Evolutionary conservation across 352 stramenopile genomes (phyloP).

Genomic region (Thraustochytrium striatum): DNA sequence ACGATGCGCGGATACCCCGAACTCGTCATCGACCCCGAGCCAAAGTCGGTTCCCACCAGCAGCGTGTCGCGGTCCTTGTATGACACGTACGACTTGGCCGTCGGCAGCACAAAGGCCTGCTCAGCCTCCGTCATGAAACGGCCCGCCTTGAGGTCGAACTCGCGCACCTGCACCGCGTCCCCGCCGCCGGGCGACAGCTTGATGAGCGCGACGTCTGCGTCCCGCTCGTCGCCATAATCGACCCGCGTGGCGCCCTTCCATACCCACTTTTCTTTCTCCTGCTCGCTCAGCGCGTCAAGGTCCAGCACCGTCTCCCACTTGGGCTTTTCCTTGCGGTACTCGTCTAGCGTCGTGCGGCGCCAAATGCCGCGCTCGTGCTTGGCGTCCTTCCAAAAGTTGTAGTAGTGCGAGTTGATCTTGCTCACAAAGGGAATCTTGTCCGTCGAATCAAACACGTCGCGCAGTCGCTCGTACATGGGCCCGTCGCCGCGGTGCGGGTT

Average conservation of each 20-base stretch:
- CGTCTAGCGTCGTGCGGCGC: conserved; percentile 54
- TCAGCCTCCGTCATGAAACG: conserved; percentile 46
- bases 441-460: conserved; percentile 56
- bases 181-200: conserved; percentile 53
- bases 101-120: conserved; percentile 57
- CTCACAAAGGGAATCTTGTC: conserved; percentile 58
- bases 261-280: conserved; percentile 58
- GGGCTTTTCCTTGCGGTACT: conserved; percentile 48
- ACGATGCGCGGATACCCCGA: conserved; percentile 65
- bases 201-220: conserved; percentile 52
- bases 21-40: conserved; percentile 56
- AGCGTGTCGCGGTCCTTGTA: conserved; percentile 63
- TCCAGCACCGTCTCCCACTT: conserved; percentile 58
- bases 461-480: conserved; percentile 48
- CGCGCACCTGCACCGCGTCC: conserved; percentile 54
- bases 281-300: conserved; percentile 52
- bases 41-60: conserved; percentile 64
- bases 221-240: conserved; percentile 36
- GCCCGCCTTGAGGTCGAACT: conserved; percentile 55
- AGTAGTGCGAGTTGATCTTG: conserved; percentile 54
- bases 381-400: conserved; percentile 60
- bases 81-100: conserved; percentile 60
- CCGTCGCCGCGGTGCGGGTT: conserved; percentile 23
- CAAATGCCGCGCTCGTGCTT: conserved; percentile 56
- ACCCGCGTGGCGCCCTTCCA: conserved; percentile 56